Evolutionary conservation across 2,329 filamentous ascomycete species (phyloP), one percentile per base, ranked within the genome.

Genomic region (Fusarium sarcochroum): DNA sequence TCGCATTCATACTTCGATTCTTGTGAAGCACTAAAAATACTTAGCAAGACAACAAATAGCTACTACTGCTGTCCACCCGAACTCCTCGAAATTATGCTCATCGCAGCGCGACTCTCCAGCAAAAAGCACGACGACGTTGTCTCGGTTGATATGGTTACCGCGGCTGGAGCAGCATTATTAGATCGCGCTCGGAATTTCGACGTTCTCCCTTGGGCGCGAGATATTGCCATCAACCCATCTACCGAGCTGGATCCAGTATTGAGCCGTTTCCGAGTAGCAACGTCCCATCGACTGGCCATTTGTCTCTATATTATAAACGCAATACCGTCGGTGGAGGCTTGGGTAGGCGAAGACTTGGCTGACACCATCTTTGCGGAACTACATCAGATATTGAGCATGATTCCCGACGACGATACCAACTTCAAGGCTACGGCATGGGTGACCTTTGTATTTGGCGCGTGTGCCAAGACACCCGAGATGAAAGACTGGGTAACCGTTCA

Each of bases 351-450:
- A 1, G 66, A 76, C 13, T 61, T 77, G 30, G 72, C 66, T 6
- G 76, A 78, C 5, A 58, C 70, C 2, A 75, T 88, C 4, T 81
- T 82, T 15, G 65, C 78, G 4, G 83, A 86, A 23, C 78, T 87
- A 2, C 79, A 86, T 8, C 58, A 80, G 4, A 82, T 86, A 25
- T 76, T 88, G 5, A 80, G 81, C 0, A 77, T 76, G 38, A 82
- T 89, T 4, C 81, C 82, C 1, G 79, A 83, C 10, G 78, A 83
- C 3, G 84, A 88, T 45, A 79, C 80, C 2, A 81, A 87, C 20
- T 83, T 87, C 77, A 89, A 88, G 68, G 85, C 84, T 0, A 86
- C 85, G 6, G 82, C 83, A 1, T 89, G 85, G 86, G 85, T 86
- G 0, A 82, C 86, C 0, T 89, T 89, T 54, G 80, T 89, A 7